Evolutionary conservation across 306 rosid genomes (phyloP).

Genomic region (Prinsepia uniflora): DNA sequence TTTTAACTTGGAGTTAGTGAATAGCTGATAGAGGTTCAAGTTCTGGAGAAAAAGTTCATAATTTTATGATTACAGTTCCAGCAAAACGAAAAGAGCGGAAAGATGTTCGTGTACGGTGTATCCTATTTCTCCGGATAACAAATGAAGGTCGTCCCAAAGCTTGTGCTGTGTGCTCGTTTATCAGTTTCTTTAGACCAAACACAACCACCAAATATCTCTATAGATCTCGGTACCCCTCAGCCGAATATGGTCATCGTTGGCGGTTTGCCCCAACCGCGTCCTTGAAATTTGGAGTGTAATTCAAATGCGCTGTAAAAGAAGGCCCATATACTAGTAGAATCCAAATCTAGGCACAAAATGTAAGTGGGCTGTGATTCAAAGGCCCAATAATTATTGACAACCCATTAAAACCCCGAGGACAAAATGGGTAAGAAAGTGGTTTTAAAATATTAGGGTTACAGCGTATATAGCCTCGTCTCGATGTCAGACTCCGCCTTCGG

Average conservation of each 20-base stretch:
- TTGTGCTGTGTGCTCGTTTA: neutral
- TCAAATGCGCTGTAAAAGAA: no score
- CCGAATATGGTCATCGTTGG: no score
- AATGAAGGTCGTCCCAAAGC: neutral
- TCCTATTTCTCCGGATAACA: neutral
- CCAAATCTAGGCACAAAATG: neutral
- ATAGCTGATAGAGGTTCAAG: neutral
- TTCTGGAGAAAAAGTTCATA: neutral
- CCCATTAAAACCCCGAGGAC: neutral
- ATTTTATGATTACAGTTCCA: neutral
- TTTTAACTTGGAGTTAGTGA: neutral
- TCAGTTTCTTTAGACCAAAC: no score
- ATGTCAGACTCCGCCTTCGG: neutral
- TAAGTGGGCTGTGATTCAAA: neutral
- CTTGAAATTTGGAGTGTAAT: no score
- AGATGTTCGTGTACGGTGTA: neutral
- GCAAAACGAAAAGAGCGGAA: no score
- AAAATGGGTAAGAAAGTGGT: neutral
- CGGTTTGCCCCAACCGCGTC: no score
- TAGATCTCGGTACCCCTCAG: no score
- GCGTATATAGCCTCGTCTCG: neutral
- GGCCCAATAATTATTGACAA: neutral
- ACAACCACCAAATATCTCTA: no score
- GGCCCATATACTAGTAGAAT: no score
- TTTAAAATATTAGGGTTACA: constrained; percentile 9